Evolutionary conservation across 257 asterid genomes (phyloP).

Genomic region (Solanum lycopersicoides): DNA sequence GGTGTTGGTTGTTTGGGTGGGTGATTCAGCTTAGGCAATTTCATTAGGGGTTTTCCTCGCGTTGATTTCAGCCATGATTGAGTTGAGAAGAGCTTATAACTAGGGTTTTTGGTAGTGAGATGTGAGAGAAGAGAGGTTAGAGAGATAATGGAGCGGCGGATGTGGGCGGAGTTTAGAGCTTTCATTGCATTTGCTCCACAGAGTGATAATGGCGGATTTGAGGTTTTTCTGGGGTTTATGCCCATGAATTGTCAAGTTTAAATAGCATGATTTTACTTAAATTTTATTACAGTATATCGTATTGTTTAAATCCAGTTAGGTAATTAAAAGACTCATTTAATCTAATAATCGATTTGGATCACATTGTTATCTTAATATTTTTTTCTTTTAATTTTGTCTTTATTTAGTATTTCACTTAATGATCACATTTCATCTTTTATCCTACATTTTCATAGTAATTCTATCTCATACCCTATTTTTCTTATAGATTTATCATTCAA

Average conservation of each 20-base stretch:
- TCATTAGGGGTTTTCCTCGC: constrained; percentile 17
- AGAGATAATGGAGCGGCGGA: constrained; percentile 24
- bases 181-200: not conserved
- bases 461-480: too few species aligned
- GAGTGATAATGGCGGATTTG: not conserved
- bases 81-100: constrained; percentile 16
- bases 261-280: too few species aligned
- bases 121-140: constrained; percentile 13
- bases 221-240: not conserved
- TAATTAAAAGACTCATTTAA: too few species aligned
- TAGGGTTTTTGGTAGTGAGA: constrained; percentile 1
- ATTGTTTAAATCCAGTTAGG: too few species aligned
- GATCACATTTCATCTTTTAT: too few species aligned
- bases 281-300: too few species aligned
- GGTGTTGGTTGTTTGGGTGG: constrained; percentile 9
- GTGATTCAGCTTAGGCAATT: not conserved
- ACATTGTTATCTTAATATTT: too few species aligned
- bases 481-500: too few species aligned
- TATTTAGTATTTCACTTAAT: too few species aligned
- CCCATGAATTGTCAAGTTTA: not conserved
- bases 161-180: not conserved
- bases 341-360: too few species aligned
- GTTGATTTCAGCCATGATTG: constrained; percentile 18
- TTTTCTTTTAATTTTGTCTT: too few species aligned
- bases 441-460: too few species aligned